Evolutionary conservation across 1,284 basidiomycete species (phyloP).

Genomic region (Limonomyces culmigenus): DNA sequence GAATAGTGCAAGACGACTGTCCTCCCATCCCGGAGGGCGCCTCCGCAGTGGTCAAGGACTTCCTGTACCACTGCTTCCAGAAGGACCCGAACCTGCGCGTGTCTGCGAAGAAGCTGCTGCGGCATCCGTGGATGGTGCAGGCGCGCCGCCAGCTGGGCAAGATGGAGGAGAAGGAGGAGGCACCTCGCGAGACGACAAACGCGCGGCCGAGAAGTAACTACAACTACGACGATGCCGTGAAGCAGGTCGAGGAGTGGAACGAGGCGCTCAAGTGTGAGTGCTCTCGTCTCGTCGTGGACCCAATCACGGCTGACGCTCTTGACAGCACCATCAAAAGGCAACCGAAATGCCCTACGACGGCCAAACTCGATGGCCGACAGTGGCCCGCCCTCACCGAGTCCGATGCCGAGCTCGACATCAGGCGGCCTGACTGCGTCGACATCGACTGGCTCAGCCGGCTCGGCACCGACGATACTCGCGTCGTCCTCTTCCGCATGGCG

Average conservation of each 20-base stretch:
- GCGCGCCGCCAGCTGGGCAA: slow-evolving; percentile 56
- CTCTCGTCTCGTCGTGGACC: slow-evolving; percentile 3
- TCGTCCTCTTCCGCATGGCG: slow-evolving; percentile 4
- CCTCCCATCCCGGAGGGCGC: slow-evolving; percentile 92
- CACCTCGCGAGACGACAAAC: slow-evolving; percentile 1
- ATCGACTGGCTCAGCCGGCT: slow-evolving; percentile 2
- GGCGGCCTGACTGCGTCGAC: neutral
- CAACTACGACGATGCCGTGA: slow-evolving; percentile 86
- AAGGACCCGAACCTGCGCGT: slow-evolving; percentile 92
- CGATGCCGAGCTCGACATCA: neutral
- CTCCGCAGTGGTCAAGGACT: slow-evolving; percentile 89
- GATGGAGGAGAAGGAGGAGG: slow-evolving; percentile 18
- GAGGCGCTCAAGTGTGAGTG: slow-evolving; percentile 78
- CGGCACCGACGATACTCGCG: slow-evolving; percentile 5
- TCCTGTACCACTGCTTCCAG: slow-evolving; percentile 94
- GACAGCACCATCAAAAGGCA: slow-evolving; percentile 15
- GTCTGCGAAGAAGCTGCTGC: slow-evolving; percentile 82
- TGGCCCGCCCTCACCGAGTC: slow-evolving; percentile 12
- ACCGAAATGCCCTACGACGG: too few relatives aligned
- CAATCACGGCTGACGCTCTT: slow-evolving; percentile 4
- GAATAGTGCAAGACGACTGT: slow-evolving; percentile 94
- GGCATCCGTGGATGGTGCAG: slow-evolving; percentile 91
- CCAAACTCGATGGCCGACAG: slow-evolving; percentile 15
- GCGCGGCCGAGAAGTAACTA: slow-evolving; percentile 52
- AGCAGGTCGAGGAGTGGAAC: slow-evolving; percentile 97